These are phyloP conservation scores for Dactylellina drechsleri DNA, from an alignment of 2,329 filamentous ascomycete species.

Conservation along the genomic window DNA sequence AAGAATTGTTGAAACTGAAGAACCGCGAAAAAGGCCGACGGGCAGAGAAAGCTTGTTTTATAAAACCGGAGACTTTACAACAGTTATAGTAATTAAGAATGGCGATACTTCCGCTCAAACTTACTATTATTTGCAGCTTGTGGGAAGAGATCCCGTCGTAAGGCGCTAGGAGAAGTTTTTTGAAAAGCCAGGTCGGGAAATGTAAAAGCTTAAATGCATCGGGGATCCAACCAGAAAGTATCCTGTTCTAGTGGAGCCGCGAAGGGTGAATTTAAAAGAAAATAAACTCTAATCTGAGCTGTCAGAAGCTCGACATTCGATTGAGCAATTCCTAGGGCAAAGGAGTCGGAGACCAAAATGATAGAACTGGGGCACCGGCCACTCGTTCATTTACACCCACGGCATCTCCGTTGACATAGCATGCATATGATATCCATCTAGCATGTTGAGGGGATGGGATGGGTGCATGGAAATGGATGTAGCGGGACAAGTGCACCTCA, in stretches of 20 bases:
- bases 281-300: conserved; percentile 22
- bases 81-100: neutral
- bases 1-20: too few relatives aligned
- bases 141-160: too few relatives aligned
- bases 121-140: too few relatives aligned
- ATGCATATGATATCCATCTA: conserved; percentile 33
- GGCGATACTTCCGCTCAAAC: too few relatives aligned
- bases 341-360: conserved; percentile 27
- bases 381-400: conserved; percentile 28
- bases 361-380: conserved; percentile 35
- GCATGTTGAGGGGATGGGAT: conserved; percentile 21
- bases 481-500: conserved; percentile 32
- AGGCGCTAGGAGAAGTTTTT: neutral
- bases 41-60: neutral
- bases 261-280: conserved; percentile 18
- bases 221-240: conserved; percentile 34
- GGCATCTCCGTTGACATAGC: conserved; percentile 53
- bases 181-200: conserved; percentile 32
- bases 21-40: neutral
- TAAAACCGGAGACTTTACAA: neutral
- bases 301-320: conserved; percentile 45
- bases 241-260: conserved; percentile 37
- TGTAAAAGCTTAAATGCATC: conserved; percentile 53
- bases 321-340: conserved; percentile 38
- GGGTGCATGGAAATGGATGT: conserved; percentile 9